Evolutionary conservation across 345 rosid genomes (phyloP), one percentile per base, ranked within the genome.

Genomic region (Schrenkiella parvula): DNA sequence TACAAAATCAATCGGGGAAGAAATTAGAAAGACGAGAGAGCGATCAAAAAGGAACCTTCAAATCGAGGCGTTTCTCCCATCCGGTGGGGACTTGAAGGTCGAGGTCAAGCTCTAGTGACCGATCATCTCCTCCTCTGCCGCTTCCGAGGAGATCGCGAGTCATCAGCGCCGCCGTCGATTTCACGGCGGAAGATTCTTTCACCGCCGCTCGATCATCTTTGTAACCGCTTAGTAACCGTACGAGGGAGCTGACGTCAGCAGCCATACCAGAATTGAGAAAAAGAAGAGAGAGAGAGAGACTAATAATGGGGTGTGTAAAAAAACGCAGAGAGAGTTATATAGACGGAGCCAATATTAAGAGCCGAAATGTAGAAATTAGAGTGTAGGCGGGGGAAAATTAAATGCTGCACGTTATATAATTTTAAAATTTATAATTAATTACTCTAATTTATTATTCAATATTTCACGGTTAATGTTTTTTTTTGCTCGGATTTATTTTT

Each of bases 11-110:
- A 13, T 39, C 56, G 18, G 23, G 0, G 64, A 75, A 73, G 47
- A 75, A 74, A 72, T 43, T 58, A 65, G 2, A 5, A 5, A 61
- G 44, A 35, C 35, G 48, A 31, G 51, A 11, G 12, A 64, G 48
- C 23, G 35, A 46, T 17, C 5, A 32, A 23, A 23, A 51, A 64
- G 42, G 44, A 64, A 95, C 99, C 93, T 86, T 87, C 74, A 95
- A 81, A 38, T 95, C 98, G 26, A 95, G 88, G 6, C 93, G 90
- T 77, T 95, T 95, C 64, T 95, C 99, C 84, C 84, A 95, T 38
- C 99, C 97, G 11, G 44, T 41, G 9, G 99, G 99, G 15, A 89
- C 99, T 71, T 88, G 89, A 51, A 88, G 79, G 38, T 95, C 98
- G 17, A 95, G 90, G 85, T 95, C 96, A 61, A 89, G 84, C 74